Evolutionary conservation across 768 basidiomycete genomes (phyloP), one percentile per base, ranked within the genome.

Genomic region (Leccinum aurantiacum): DNA sequence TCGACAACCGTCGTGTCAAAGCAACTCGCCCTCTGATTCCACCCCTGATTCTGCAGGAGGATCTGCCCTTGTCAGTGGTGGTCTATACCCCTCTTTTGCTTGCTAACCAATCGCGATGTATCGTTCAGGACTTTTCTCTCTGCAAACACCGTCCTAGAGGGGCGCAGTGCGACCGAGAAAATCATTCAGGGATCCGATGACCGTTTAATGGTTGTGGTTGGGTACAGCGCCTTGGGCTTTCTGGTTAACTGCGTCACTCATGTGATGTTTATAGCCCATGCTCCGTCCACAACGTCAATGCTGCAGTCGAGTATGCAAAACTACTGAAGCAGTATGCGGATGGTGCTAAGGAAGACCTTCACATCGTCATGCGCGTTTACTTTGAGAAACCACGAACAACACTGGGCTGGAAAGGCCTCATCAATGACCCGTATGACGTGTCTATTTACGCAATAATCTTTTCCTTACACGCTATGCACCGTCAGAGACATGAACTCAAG

Each of bases 321-420:
- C 80, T 88, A 53, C 81, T 98, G 49, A 84, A 82, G 60, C 83
- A 78, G 38, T 98, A 98, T 69, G 91, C 94, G 6, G 88, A 94
- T 38, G 75, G 75, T 11, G 86, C 90, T 49, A 86, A 85, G 69
- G 88, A 91, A 11, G 97, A 98, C 66, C 82, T 99, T 33, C 83
- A 90, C 74, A 97, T 99, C 68, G 81, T 98, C 65, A 98, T 98
- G 96, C 89, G 95, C 27, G 94, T 98, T 66, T 98, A 99, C 80
- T 99, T 98, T 70, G 96, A 98, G 69, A 98, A 98, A 69, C 89
- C 89, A 1, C 83, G 96, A 31, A 98, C 96, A 7, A 98, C 96
- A 0, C 90, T 98, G 52, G 97, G 97, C 27, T 99, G 96, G 96
- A 99, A 99, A 74, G 96, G 96, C 38, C 84, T 98, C 63, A 98